A percentile compares a stretch with the other conserved stretches of the same genome.
Evolutionary conservation across 805 yeast genomes (phyloP).

Genomic region (Metschnikowia continentalis): DNA sequence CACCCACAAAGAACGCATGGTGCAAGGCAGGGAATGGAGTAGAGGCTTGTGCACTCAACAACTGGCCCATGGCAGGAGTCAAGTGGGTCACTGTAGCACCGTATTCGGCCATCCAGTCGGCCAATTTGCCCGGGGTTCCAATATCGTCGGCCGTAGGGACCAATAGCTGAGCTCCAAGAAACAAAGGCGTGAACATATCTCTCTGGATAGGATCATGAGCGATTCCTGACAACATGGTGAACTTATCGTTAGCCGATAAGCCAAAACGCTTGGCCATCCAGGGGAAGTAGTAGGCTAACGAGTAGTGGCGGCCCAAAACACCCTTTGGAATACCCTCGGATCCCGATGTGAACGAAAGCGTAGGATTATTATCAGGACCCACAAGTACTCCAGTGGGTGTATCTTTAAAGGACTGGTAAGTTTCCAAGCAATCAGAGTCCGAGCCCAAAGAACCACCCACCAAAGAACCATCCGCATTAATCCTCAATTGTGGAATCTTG

Average conservation of each 20-base stretch:
- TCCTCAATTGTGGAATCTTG: conserved; percentile 70
- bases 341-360: conserved; percentile 94
- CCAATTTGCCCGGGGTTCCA: conserved; percentile 96
- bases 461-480: conserved; percentile 71
- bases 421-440: conserved; percentile 45
- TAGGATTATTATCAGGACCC: conserved; percentile 97
- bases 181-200: conserved; percentile 97
- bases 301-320: conserved; percentile 95
- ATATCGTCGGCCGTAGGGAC: conserved; percentile 97
- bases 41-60: conserved; percentile 91
- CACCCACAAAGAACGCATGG: conserved; percentile 98
- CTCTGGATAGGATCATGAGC: conserved; percentile 99
- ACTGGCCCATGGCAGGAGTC: conserved; percentile 99
- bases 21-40: conserved; percentile 80
- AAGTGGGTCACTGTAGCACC: conserved; percentile 95
- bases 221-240: conserved; percentile 97
- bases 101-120: conserved; percentile 92
- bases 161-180: conserved; percentile 86
- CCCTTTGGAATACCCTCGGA: conserved; percentile 99
- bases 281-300: conserved; percentile 94
- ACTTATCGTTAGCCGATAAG: conserved; percentile 72
- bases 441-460: conserved; percentile 49
- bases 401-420: conserved; percentile 43
- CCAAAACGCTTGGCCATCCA: conserved; percentile 94
- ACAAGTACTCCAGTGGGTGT: conserved; percentile 82